phyloP scores from a whole-genome alignment of 2,329 filamentous ascomycete genomes.

The Penicillium oxalicum region DNA sequence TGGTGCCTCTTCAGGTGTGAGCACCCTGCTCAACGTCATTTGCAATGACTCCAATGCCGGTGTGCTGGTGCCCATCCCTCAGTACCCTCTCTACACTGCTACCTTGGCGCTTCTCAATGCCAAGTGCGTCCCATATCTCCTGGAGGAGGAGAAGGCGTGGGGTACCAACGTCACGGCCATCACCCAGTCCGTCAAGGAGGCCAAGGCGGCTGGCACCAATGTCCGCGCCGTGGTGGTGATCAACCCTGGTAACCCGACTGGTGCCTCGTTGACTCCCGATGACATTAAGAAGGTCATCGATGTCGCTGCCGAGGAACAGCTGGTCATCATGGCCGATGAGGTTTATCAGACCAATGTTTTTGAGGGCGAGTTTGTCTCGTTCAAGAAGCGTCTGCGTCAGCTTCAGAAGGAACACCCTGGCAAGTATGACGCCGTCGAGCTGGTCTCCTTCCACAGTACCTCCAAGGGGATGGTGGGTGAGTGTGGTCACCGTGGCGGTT shows the following conservation, averaged over 20 bases:
- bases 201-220: conserved; percentile 70
- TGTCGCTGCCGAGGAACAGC: conserved; percentile 74
- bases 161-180: conserved; percentile 80
- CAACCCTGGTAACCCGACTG: conserved; percentile 97
- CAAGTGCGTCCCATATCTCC: conserved; percentile 82
- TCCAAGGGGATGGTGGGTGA: conserved; percentile 99
- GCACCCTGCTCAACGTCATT: conserved; percentile 85
- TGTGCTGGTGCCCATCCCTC: conserved; percentile 88
- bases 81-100: conserved; percentile 96
- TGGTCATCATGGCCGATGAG: conserved; percentile 91
- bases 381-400: conserved; percentile 79
- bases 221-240: conserved; percentile 93
- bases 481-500: conserved; percentile 94
- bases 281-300: conserved; percentile 83
- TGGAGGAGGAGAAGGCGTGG: conserved; percentile 83
- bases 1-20: conserved; percentile 90
- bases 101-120: conserved; percentile 81
- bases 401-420: conserved; percentile 69
- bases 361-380: conserved; percentile 85
- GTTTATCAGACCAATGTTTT: conserved; percentile 99
- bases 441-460: conserved; percentile 85
- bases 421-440: conserved; percentile 77
- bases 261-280: conserved; percentile 70
- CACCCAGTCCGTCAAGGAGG: conserved; percentile 64
- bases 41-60: conserved; percentile 71